A percentile compares a stretch with the other conserved stretches of the same genome.
Evolutionary conservation across 805 yeast genomes (phyloP).

Genomic region (Teunomyces gatunensis): DNA sequence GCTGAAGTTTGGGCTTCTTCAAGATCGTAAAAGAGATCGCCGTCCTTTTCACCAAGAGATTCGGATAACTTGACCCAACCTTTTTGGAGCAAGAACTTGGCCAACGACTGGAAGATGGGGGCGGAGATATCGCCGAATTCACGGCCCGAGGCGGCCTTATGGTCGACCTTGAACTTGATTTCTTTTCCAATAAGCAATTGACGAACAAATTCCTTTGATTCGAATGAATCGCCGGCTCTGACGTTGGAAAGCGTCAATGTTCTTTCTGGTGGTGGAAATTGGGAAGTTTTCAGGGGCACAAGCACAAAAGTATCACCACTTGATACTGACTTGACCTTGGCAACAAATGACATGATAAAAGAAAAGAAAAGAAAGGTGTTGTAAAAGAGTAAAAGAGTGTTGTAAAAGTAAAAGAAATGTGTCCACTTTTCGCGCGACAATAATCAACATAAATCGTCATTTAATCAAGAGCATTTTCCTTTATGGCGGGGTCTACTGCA

Average conservation of each 20-base stretch:
- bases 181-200: constrained; percentile 62
- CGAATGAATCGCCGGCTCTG: constrained; percentile 57
- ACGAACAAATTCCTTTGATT: constrained; percentile 61
- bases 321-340: constrained; percentile 66
- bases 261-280: constrained; percentile 53
- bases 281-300: constrained; percentile 44
- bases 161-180: constrained; percentile 56
- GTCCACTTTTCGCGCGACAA: neutral
- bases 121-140: constrained; percentile 72
- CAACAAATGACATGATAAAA: constrained; percentile 28
- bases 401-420: neutral
- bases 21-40: constrained; percentile 42
- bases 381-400: neutral
- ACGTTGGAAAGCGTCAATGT: constrained; percentile 63
- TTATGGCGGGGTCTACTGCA: constrained; percentile 56
- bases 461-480: neutral
- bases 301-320: constrained; percentile 71
- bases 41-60: constrained; percentile 39
- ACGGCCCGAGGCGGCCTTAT: constrained; percentile 49
- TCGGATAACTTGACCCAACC: constrained; percentile 67
- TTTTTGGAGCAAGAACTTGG: constrained; percentile 50
- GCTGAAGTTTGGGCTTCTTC: constrained; percentile 50
- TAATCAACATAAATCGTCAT: neutral
- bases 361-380: neutral
- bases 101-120: constrained; percentile 60